Evolutionary conservation across 1,284 basidiomycete genomes (phyloP), one percentile per base, ranked within the genome.

Genomic region (Pseudozyma pruni): DNA sequence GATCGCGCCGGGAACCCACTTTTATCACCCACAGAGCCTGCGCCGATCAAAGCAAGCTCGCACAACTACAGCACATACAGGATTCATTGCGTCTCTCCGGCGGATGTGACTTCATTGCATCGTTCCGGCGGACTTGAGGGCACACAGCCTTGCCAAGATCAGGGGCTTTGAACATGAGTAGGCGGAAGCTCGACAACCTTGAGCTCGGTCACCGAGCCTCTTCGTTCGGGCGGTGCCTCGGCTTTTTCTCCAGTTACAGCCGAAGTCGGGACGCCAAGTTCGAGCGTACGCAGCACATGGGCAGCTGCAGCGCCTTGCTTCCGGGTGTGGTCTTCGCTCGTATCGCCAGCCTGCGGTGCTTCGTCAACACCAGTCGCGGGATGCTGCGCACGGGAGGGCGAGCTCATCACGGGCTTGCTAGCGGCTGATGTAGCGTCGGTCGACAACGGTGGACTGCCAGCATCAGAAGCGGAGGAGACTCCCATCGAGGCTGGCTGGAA

Each of bases 171-270:
- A 33, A 63, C 42, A 49, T 63, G 60, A 37, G 60, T 63, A 9
- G 60, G 45, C 23, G 60, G 49, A 43, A 63, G 49, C 45, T 63
- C 54, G 27, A 63, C 45, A 40, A 62, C 29, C 39, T 56, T 46
- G 35, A 41, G 37, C 17, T 55, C 43, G 16, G 58, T 14, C 10
- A 39, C 46, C 2, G 38, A 38, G 11, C 37, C 16, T 10, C 49
- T 29, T 44, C 11, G 33, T 8, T 48, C 39, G 4, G 31, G 39
- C 25, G 40, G 31, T 13, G 13, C 40, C n/a, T 49, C 53, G 27
- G 31, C 9, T 41, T 34, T 56, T 16, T 41, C 53, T 34, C 16
- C 29, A 22, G 39, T 23, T 10, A 41, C 45, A 13, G 60, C 39
- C 44, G 58, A 61, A 32, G 49, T 13, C 16, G 19, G 25, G 10